Base-by-base conservation (phyloP, 2,329 filamentous ascomycete species). In the Penicillium sp. region DNA sequence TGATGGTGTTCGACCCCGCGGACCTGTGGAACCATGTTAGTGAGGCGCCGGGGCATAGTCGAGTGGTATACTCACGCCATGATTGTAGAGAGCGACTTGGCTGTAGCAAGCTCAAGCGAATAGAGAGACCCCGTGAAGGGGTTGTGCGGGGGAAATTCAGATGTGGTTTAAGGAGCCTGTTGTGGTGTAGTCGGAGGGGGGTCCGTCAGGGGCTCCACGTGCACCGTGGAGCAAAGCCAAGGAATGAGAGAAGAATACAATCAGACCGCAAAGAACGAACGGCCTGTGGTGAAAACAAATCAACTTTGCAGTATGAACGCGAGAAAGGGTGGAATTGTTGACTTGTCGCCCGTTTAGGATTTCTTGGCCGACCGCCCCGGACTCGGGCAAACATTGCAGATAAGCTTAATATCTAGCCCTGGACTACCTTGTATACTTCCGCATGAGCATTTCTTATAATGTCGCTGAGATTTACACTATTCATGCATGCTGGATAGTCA, bases 1-100 rank as follows among this genome's bases (percentile, higher is more conserved):
- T 81, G 62, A 81, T 82, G 68, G 79, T 80, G 73, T 81, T 81
- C 62, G 70, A 69, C 61, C 59, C 64, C 50, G 60, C 54, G 55
- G 62, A 63, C 56, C 56, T 63, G 42, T 55, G 49, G 49, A 59
- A 55, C 46, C 34, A 58, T 55, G 46, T 64, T 47, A 61, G 55
- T 49, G 16, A 42, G 24, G 42, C 51, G 31, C 40, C 18, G 24
- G 24, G 49, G 16, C 43, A 50, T 46, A 34, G 54, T 51, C 44
- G 55, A 52, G 55, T 24, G 52, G 22, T 47, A 56, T 42, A 77
- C 78, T 74, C 67, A 81, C 79, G 79, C 77, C 79, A 81, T 81
- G 58, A 57, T 77, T 67, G 64, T 60, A 58, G 54, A 66, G 54
- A 58, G 54, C 48, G 40, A 51, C 43, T 48, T 40, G 43, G 43